phyloP scores from a whole-genome alignment of 108 stramenopile genomes.

The Epipyxis sp. region DNA sequence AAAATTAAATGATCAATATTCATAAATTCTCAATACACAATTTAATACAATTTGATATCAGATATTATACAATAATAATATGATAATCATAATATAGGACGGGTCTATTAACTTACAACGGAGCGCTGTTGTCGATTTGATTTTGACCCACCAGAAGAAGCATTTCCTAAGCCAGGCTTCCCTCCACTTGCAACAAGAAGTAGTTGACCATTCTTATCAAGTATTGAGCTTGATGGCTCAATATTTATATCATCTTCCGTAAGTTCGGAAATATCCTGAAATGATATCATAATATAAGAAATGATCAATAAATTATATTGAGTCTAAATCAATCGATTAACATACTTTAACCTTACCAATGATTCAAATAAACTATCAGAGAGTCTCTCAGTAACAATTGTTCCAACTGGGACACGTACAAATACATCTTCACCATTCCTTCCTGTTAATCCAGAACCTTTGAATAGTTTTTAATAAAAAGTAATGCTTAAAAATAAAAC shows the following conservation, averaged over 20 bases:
- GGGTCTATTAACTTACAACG: no score
- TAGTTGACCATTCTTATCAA: neutral
- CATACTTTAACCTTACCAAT: no score
- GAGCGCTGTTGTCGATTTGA: no score
- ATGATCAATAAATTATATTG: neutral
- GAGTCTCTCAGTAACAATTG: constrained; percentile 25
- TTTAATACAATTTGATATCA: no score
- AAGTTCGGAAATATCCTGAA: neutral
- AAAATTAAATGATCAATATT: no score
- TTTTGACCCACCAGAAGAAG: neutral
- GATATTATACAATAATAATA: no score
- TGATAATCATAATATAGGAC: no score
- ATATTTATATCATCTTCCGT: neutral
- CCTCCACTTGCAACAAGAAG: constrained; percentile 32
- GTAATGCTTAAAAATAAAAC: no score
- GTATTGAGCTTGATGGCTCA: neutral
- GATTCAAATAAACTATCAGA: no score
- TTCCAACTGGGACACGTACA: constrained; percentile 1
- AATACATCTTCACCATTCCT: neutral
- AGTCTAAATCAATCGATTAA: no score
- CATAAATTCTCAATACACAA: no score
- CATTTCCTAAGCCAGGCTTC: constrained; percentile 29
- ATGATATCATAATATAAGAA: neutral
- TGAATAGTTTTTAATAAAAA: no score
- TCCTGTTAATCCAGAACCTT: neutral